phyloP scores from a whole-genome alignment of 2,329 filamentous ascomycete species.

The Neofusicoccum ribis region DNA sequence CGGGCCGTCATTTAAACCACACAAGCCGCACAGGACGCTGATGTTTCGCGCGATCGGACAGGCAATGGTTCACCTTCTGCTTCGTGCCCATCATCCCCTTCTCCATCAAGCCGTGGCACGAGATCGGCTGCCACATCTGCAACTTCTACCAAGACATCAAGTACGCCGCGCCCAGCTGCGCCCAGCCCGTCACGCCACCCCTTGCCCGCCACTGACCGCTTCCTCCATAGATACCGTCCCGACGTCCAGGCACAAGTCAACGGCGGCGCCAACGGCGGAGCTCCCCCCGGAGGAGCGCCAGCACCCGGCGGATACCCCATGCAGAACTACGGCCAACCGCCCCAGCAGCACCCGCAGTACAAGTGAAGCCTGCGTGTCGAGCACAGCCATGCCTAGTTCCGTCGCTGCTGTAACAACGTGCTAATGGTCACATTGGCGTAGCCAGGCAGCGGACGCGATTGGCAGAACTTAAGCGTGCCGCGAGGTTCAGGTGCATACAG shows the following conservation, averaged over 20 bases:
- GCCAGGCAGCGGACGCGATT: background rate
- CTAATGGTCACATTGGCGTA: background rate
- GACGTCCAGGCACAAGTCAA: slow-evolving; percentile 37
- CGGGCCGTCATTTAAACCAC: background rate
- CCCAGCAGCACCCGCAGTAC: slow-evolving; percentile 19
- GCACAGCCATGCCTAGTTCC: background rate
- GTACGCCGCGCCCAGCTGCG: slow-evolving; percentile 23
- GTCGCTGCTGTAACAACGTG: background rate
- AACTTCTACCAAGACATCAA: slow-evolving; percentile 67
- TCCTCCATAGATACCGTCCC: slow-evolving; percentile 28
- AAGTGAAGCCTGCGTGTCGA: slow-evolving; percentile 18
- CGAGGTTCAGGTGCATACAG: slow-evolving; percentile 6
- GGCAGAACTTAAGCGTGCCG: background rate
- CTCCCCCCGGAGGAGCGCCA: too few species aligned
- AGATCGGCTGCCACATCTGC: slow-evolving; percentile 74
- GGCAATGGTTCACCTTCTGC: slow-evolving; percentile 75
- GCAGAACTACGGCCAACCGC: slow-evolving; percentile 17
- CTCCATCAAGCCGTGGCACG: slow-evolving; percentile 56
- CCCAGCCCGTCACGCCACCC: background rate
- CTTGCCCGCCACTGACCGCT: background rate
- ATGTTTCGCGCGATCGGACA: slow-evolving; percentile 21
- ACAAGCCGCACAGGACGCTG: background rate
- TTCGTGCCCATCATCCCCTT: slow-evolving; percentile 75
- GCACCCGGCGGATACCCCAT: slow-evolving; percentile 20
- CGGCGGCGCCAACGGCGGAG: slow-evolving; percentile 19